Conservation (phyloP, 257 asterid species). For the Fraxinus pennsylvanica region DNA sequence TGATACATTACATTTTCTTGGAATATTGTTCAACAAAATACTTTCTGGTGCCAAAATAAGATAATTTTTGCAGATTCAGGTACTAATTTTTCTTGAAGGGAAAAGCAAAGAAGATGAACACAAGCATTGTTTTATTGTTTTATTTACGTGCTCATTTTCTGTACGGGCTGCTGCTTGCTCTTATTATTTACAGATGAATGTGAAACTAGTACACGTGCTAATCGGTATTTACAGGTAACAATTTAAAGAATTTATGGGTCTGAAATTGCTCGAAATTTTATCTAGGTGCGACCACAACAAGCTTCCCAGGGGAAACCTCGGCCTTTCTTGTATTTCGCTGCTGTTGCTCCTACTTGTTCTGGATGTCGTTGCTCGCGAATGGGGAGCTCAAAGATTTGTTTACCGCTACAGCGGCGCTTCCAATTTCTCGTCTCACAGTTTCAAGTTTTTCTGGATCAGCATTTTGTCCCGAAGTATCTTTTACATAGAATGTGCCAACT, state of each 20-base stretch:
- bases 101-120: background rate
- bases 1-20: background rate
- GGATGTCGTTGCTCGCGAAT: conserved; percentile 25
- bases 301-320: conserved; percentile 58
- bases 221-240: background rate
- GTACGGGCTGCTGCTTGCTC: background rate
- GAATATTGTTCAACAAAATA: background rate
- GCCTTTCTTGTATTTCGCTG: conserved; percentile 30
- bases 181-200: conserved; percentile 5
- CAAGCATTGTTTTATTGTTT: background rate
- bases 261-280: conserved; percentile 62
- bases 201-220: background rate
- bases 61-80: background rate
- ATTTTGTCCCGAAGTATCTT: conserved; percentile 58
- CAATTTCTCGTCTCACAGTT: conserved; percentile 57
- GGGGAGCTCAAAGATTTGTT: conserved; percentile 27
- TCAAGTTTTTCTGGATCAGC: conserved; percentile 52
- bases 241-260: conserved; percentile 47
- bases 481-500: conserved; percentile 77
- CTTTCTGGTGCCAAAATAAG: background rate
- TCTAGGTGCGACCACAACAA: conserved; percentile 77
- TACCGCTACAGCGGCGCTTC: conserved; percentile 43
- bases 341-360: conserved; percentile 26
- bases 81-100: background rate
- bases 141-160: background rate